Evolutionary conservation across 306 rosid genomes (phyloP).

Genomic region (Cucumis sativus): DNA sequence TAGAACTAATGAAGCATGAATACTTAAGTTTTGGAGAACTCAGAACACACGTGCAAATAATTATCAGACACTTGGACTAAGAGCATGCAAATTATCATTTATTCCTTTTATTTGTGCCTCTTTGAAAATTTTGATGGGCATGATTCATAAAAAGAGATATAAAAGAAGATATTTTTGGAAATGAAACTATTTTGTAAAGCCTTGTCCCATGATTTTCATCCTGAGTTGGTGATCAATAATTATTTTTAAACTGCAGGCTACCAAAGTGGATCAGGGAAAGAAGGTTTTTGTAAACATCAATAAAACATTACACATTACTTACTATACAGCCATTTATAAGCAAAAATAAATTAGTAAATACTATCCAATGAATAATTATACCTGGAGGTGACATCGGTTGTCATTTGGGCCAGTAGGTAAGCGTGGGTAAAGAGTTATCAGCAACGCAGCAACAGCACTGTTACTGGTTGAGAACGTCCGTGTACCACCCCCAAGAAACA

Average conservation of each 20-base stretch:
- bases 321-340: not conserved
- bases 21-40: not conserved
- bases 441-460: slow-evolving; percentile 81
- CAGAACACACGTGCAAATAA: not conserved
- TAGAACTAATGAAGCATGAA: not conserved
- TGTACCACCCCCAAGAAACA: slow-evolving; percentile 98
- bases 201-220: not conserved
- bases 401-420: slow-evolving; percentile 93
- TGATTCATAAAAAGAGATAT: not conserved
- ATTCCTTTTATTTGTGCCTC: not conserved
- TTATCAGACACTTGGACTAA: not conserved
- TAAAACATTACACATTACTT: not conserved
- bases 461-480: slow-evolving; percentile 82
- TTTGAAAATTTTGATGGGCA: not conserved
- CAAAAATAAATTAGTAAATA: not conserved
- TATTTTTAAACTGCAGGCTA: not conserved
- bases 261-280: not conserved
- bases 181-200: not conserved
- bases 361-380: slow-evolving; percentile 14
- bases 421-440: slow-evolving; percentile 89
- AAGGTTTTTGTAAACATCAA: not conserved
- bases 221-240: not conserved
- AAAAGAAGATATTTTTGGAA: not conserved
- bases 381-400: slow-evolving; percentile 98
- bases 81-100: not conserved